Evolutionary conservation across 208 protist genomes (phyloP).

Genomic region (Leishmania major): DNA sequence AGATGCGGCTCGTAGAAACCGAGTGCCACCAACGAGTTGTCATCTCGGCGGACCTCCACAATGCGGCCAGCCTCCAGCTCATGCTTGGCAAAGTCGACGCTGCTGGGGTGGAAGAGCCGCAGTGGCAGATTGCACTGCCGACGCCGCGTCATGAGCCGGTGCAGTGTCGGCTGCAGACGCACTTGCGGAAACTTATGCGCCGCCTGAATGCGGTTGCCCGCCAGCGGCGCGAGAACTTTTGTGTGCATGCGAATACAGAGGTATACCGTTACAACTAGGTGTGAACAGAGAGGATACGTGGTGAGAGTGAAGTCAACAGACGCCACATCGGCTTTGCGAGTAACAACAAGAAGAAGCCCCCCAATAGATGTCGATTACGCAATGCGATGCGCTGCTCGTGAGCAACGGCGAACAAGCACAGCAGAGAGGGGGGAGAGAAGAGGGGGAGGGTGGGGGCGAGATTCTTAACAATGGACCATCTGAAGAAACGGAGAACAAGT

Average conservation of each 20-base stretch:
- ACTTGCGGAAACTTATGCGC: conserved; percentile 84
- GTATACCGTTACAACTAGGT: not conserved
- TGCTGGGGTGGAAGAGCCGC: conserved; percentile 52
- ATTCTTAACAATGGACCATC: not conserved
- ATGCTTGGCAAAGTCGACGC: conserved; percentile 50
- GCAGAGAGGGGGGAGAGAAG: not conserved
- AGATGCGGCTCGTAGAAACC: conserved; percentile 82
- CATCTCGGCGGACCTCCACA: conserved; percentile 69
- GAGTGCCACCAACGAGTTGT: conserved; percentile 60
- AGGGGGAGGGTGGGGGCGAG: not conserved
- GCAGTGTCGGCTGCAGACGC: conserved; percentile 44
- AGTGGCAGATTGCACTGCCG: conserved; percentile 58
- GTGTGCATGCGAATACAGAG: conserved; percentile 53
- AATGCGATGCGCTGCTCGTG: not conserved
- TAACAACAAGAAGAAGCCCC: not conserved
- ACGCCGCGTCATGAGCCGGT: conserved; percentile 49
- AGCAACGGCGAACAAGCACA: not conserved
- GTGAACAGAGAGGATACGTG: not conserved
- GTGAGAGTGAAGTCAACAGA: not conserved
- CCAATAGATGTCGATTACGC: not conserved
- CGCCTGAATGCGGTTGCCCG: conserved; percentile 50
- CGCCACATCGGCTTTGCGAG: not conserved
- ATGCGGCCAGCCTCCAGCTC: conserved; percentile 63
- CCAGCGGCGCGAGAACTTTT: conserved; percentile 67
- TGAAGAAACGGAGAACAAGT: not conserved